A percentile compares a stretch with the other conserved stretches of the same genome.
phyloP scores from a whole-genome alignment of 2,329 filamentous ascomycete species.

The Cladobotryum protrusum region DNA sequence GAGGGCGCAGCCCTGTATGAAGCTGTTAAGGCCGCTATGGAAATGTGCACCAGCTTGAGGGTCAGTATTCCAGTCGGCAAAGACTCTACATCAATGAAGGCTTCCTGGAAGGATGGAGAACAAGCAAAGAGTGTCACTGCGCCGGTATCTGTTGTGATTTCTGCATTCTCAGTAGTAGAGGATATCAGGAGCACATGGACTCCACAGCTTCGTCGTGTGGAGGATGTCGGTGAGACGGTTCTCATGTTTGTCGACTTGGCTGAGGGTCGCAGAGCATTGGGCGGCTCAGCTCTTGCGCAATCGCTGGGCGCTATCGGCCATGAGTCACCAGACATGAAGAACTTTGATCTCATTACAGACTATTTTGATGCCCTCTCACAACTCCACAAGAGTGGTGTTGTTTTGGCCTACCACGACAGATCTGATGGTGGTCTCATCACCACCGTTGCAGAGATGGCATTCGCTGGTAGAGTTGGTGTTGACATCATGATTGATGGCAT shows the following conservation, averaged over 20 bases:
- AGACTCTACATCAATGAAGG: constrained; percentile 98
- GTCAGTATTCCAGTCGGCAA: constrained; percentile 95
- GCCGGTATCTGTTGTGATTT: constrained; percentile 84
- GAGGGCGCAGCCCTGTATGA: constrained; percentile 91
- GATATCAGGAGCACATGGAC: constrained; percentile 89
- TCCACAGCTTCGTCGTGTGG: constrained; percentile 72
- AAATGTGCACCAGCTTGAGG: constrained; percentile 83
- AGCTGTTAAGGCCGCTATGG: constrained; percentile 86
- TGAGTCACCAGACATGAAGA: constrained; percentile 78
- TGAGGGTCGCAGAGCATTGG: constrained; percentile 70
- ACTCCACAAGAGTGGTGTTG: constrained; percentile 53
- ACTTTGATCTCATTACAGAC: constrained; percentile 74
- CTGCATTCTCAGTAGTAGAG: constrained; percentile 79
- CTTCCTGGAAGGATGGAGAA: constrained; percentile 75
- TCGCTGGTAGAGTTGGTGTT: constrained; percentile 84
- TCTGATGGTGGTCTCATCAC: constrained; percentile 92
- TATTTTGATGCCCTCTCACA: constrained; percentile 81
- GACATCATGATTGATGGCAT: constrained; percentile 78
- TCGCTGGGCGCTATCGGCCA: constrained; percentile 81
- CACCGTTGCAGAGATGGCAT: constrained; percentile 94
- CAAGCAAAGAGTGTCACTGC: constrained; percentile 81
- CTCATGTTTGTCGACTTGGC: constrained; percentile 90
- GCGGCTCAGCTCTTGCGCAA: constrained; percentile 87
- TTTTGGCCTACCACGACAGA: constrained; percentile 90
- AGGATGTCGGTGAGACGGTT: constrained; percentile 83